phyloP scores from a whole-genome alignment of 2,329 filamentous ascomycete species.

The Fonsecaea pugnacius region DNA sequence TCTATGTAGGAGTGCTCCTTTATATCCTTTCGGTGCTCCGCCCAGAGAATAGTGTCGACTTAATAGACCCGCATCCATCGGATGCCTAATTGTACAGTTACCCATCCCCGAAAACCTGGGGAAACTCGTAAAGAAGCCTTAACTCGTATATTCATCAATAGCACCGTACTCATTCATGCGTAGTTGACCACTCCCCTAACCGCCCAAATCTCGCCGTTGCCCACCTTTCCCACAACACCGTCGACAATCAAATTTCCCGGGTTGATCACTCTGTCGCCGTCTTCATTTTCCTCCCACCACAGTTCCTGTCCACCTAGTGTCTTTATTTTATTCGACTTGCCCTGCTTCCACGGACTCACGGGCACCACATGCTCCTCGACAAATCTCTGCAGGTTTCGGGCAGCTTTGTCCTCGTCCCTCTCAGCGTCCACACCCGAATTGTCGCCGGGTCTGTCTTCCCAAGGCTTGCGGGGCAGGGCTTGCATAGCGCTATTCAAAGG shows the following conservation, averaged over 20 bases:
- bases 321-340: slow-evolving; percentile 64
- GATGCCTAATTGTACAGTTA: slow-evolving; percentile 6
- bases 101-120: not conserved
- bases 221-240: slow-evolving; percentile 72
- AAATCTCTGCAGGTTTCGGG: slow-evolving; percentile 75
- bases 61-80: not conserved
- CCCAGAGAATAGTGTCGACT: not conserved
- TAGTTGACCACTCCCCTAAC: slow-evolving; percentile 66
- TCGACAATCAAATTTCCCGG: slow-evolving; percentile 80
- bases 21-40: not conserved
- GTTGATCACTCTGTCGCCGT: slow-evolving; percentile 65
- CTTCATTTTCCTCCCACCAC: slow-evolving; percentile 76
- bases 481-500: slow-evolving; percentile 84
- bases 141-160: not conserved
- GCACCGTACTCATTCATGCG: slow-evolving; percentile 29
- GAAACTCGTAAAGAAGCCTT: not conserved
- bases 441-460: slow-evolving; percentile 59
- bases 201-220: slow-evolving; percentile 89
- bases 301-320: slow-evolving; percentile 71
- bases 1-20: not conserved
- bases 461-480: slow-evolving; percentile 79
- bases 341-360: slow-evolving; percentile 73
- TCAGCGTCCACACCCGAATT: slow-evolving; percentile 54
- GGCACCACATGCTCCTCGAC: slow-evolving; percentile 84
- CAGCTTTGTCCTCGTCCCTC: slow-evolving; percentile 72